A percentile compares a stretch with the other conserved stretches of the same genome.
Conservation (phyloP, 768 basidiomycete species). For the Porpolomopsis calyptriformis region DNA sequence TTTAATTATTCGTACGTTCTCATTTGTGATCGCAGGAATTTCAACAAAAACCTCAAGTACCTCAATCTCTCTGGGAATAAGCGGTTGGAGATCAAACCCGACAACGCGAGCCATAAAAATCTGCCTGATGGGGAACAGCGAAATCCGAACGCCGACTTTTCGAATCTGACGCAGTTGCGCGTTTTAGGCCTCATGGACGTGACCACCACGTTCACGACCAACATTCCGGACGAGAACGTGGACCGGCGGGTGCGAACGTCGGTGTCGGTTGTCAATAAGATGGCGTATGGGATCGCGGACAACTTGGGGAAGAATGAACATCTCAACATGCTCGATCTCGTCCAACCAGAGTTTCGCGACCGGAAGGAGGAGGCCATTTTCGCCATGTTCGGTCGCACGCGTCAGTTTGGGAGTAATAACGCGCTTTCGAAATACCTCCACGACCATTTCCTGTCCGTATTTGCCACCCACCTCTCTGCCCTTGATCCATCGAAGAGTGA, state of each 20-base stretch:
- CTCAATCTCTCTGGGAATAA: constrained; percentile 98
- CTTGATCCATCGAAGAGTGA: constrained; percentile 40
- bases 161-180: constrained; percentile 70
- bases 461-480: constrained; percentile 46
- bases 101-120: constrained; percentile 28
- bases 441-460: constrained; percentile 61
- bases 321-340: constrained; percentile 86
- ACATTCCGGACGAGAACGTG: constrained; percentile 74
- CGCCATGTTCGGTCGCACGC: constrained; percentile 86
- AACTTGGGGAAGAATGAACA: constrained; percentile 71
- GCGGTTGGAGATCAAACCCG: constrained; percentile 87
- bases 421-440: constrained; percentile 74
- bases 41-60: constrained; percentile 85
- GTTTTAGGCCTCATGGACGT: constrained; percentile 98
- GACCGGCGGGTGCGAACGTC: constrained; percentile 90
- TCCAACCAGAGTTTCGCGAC: constrained; percentile 67
- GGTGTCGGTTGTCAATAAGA: constrained; percentile 73
- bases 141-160: constrained; percentile 60
- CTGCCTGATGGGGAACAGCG: constrained; percentile 19
- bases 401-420: constrained; percentile 48
- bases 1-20: neutral
- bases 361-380: constrained; percentile 78
- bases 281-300: constrained; percentile 96
- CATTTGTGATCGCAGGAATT: constrained; percentile 56
- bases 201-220: constrained; percentile 49